Conservation (phyloP, 2,329 filamentous ascomycete species). For the Trichoderma pleuroti region DNA sequence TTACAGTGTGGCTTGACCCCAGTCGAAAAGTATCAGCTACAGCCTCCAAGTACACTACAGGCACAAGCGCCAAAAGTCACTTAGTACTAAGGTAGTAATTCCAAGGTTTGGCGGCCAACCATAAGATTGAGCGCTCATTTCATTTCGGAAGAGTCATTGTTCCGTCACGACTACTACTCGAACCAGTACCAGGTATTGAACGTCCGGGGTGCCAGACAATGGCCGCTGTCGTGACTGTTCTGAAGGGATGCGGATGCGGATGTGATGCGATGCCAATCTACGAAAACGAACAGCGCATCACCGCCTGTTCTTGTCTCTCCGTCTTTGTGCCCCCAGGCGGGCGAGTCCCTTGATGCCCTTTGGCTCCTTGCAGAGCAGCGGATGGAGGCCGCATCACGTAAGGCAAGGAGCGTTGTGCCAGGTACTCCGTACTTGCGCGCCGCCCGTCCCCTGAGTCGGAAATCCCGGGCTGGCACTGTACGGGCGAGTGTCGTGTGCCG, state of each 20-base stretch:
- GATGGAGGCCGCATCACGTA: neutral
- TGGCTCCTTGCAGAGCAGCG: neutral
- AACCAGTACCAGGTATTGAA: neutral
- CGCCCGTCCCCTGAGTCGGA: conserved; percentile 2
- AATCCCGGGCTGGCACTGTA: conserved; percentile 9
- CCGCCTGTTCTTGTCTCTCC: neutral
- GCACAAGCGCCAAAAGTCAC: neutral
- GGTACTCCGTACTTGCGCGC: neutral
- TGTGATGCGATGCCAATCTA: neutral
- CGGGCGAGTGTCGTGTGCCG: conserved; percentile 3
- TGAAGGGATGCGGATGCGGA: neutral
- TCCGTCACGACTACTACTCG: neutral
- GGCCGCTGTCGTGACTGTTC: neutral
- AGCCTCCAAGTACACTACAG: neutral
- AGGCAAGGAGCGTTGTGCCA: neutral
- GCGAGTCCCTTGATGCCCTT: neutral
- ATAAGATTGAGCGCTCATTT: conserved; percentile 1
- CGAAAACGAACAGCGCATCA: neutral
- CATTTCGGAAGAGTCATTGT: conserved; percentile 15
- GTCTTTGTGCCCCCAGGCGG: neutral
- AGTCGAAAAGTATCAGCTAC: neutral
- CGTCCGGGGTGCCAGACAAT: conserved; percentile 1
- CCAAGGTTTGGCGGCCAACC: neutral
- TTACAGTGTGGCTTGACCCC: conserved; percentile 5
- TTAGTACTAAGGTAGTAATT: too few species aligned